Conservation (phyloP, 139 green algal genomes). For the Tetraselmis chui region DNA sequence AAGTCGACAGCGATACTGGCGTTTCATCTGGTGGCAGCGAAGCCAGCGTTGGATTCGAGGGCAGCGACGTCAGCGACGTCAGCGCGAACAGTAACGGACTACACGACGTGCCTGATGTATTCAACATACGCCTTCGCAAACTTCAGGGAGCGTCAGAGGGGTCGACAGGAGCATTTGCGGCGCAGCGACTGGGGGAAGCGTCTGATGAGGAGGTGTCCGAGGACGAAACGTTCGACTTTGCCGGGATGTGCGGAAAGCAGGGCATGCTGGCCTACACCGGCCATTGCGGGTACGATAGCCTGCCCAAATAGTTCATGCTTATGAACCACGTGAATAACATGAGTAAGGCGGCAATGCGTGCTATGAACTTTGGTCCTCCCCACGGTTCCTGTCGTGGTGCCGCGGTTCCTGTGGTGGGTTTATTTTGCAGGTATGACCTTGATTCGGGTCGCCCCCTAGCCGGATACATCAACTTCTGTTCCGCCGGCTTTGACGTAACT, state of each 20-base stretch:
- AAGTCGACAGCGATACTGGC: not conserved
- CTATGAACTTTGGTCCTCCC: too few relatives aligned
- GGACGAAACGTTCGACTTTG: not conserved
- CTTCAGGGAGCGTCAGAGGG: not conserved
- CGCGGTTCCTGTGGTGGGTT: too few relatives aligned
- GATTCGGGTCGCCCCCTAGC: not conserved
- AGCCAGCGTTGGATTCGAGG: too few relatives aligned
- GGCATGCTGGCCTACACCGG: not conserved
- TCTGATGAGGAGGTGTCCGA: too few relatives aligned
- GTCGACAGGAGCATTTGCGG: too few relatives aligned
- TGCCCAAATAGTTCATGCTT: too few relatives aligned
- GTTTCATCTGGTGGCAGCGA: not conserved
- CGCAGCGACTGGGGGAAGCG: too few relatives aligned
- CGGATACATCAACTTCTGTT: not conserved
- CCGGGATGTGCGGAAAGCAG: not conserved
- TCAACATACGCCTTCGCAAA: not conserved
- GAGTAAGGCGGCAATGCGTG: too few relatives aligned
- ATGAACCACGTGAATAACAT: too few relatives aligned
- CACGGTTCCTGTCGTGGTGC: too few relatives aligned
- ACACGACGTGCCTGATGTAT: not conserved
- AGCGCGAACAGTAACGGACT: not conserved
- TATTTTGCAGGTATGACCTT: not conserved
- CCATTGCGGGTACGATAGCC: not conserved
- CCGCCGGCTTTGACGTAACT: not conserved
- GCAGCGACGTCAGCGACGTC: not conserved